Conservation (phyloP, 148 eudicot genomes). For the Heliosperma pusillum region DNA sequence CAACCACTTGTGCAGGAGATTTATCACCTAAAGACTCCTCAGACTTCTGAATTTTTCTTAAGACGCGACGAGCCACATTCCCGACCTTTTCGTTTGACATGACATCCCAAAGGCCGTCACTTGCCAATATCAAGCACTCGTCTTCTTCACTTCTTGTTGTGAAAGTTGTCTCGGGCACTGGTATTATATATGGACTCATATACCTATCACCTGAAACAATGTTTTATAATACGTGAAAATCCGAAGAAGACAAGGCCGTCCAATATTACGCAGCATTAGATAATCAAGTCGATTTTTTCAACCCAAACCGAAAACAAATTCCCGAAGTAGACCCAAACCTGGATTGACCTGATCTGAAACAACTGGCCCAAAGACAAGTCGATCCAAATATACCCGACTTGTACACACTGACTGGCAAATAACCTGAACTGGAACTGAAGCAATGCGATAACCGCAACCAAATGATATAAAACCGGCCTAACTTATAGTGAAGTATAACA, state of each 20-base stretch:
- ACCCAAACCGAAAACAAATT: not conserved
- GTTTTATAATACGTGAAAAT: conserved; percentile 9
- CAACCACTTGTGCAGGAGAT: conserved; percentile 55
- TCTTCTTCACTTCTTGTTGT: conserved; percentile 63
- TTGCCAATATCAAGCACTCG: conserved; percentile 79
- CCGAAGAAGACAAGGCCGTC: not conserved
- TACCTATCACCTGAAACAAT: conserved; percentile 57
- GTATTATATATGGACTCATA: conserved; percentile 70
- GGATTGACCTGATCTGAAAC: not conserved
- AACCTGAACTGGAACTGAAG: not conserved
- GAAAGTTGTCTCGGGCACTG: conserved; percentile 72
- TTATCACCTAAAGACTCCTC: conserved; percentile 32
- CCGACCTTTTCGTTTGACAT: conserved; percentile 74
- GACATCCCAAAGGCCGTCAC: conserved; percentile 93
- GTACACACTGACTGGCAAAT: no score
- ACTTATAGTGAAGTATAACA: not conserved
- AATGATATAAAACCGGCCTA: not conserved
- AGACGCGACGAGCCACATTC: conserved; percentile 57
- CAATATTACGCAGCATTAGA: not conserved
- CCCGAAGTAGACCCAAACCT: not conserved
- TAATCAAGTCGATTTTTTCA: no score
- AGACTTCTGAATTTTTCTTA: conserved; percentile 46
- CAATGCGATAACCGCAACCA: not conserved
- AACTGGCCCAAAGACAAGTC: no score
- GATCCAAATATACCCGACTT: no score